Base-by-base conservation (phyloP, 352 stramenopile genomes). In the Peronospora farinosa region DNA sequence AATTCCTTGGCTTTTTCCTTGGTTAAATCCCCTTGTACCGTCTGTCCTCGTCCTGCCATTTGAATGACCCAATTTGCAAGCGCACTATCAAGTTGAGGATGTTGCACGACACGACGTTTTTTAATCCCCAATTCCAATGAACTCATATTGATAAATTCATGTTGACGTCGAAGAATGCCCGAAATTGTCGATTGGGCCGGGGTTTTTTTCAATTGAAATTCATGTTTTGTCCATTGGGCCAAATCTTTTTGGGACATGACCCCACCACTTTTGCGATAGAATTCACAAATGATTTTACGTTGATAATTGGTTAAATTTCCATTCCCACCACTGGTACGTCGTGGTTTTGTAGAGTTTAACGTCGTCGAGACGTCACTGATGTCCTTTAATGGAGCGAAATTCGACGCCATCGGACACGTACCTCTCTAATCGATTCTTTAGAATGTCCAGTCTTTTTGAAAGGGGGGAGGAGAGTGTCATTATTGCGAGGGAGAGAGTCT, bases 1-100 rank as follows among this genome's bases (percentile, higher is more conserved):
- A 92, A 88, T 38, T 90, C 72, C 52, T 88, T 88, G 51, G 77
- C 81, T 44, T 92, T 92, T 47, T 92, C 78, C 54, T 92, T 92
- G 25, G 80, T 92, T 36, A 84, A 73, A 54, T 92, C 81, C 32
- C 81, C 81, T 47, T 89, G 79, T 9, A 92, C 76, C 7, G 77
- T 86, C 46, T 88, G 79, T 21, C 80, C 80, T 5, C 80, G 70
- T 35, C 87, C 75, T 17, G 78, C 77, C 57, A 77, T 88, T 62
- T 92, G 78, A 47, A 92, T 88, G 62, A 92, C 78, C 81, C 81
- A 92, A 60, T 92, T 92, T 35, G 81, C 81, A 16, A 92, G 51
- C 32, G 78, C 78, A 45, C 80, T 78, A 52, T 92, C 81, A 9
- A 92, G 67, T 36, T 84, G 67, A 47, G 79, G 79, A 51, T 88